Evolutionary conservation across 805 yeast species (phyloP), one percentile per base, ranked within the genome.

Genomic region (Kurtzmaniella fragi): DNA sequence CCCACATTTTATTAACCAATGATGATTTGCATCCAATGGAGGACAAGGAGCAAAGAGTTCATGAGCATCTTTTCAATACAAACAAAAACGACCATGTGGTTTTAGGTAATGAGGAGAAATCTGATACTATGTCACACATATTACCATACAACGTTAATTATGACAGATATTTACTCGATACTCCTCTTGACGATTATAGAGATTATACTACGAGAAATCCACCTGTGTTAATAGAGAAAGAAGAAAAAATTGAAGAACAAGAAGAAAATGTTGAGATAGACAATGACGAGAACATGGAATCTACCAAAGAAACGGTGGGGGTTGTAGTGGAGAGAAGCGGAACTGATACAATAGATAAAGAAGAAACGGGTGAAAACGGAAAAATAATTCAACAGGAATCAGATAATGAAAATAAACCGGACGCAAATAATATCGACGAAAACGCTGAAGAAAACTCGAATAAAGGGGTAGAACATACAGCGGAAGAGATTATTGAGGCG

Each of bases 111-210:
- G 60, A 61, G 4, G 57, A 52, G 26, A 47, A 50, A 2, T 15
- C 15, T 16, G 26, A 9, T 13, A 7, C 15, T 11, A 11, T 9
- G 4, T 8, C 26, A 6, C 4, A 6, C 10, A 32, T 50, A 3
- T 45, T 64, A 26, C 69, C 70, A 0, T 64, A 64, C 44, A 64
- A 64, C 35, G 31, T 62, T 17, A 51, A 48, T 34, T 64, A 64
- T 42, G 49, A 53, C 34, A 50, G 45, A 12, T 37, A 39, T 12
- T 42, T 62, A 17, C 31, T 51, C n/a, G 57, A 56, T 16, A 66
- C 61, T 23, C 50, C 50, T 14, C 40, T 57, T n/a, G 57, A 52
- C 11, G 57, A 50, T 42, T 57, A 53, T 35, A 32, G 46, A n/a
- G 48, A 44, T 27, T 48, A 41, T 43, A 37, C 62, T 47, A 45